Percentiles rank a stretch among this genome's conserved stretches.
phyloP scores from a whole-genome alignment of 1,284 basidiomycete species.

The Meripilus lineatus region DNA sequence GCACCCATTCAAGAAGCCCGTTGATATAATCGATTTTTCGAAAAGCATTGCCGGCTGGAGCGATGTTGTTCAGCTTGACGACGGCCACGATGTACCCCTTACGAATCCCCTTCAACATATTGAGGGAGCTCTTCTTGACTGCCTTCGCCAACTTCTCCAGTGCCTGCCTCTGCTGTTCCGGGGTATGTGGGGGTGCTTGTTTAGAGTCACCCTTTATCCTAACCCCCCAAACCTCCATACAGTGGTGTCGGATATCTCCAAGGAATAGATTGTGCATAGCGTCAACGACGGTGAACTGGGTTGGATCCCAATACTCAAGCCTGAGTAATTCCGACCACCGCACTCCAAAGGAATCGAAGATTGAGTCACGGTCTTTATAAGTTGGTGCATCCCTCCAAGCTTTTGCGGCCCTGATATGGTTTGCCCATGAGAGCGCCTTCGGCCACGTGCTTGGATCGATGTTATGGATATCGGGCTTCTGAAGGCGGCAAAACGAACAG shows the following conservation, averaged over 20 bases:
- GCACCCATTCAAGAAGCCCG: background rate
- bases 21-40: background rate
- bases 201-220: constrained; percentile 4
- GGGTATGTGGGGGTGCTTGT: background rate
- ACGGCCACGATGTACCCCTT: constrained; percentile 6
- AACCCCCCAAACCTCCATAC: constrained; percentile 5
- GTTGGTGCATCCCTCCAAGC: constrained; percentile 2
- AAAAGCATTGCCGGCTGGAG: background rate
- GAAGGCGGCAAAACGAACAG: constrained; percentile 2
- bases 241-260: constrained; percentile 1
- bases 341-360: too few relatives aligned
- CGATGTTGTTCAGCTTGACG: background rate
- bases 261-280: constrained; percentile 29
- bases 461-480: background rate
- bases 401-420: background rate
- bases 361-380: too few relatives aligned
- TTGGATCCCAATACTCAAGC: constrained; percentile 35
- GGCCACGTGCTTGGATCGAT: background rate
- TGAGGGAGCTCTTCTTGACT: background rate
- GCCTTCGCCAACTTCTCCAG: background rate
- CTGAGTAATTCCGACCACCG: constrained; percentile 32
- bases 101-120: background rate
- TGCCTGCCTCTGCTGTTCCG: background rate
- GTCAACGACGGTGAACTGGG: constrained; percentile 28
- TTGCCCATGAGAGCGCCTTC: background rate